Percentiles rank a stretch among this genome's conserved stretches.
phyloP scores from a whole-genome alignment of 345 rosid species.

The Dimocarpus longan region DNA sequence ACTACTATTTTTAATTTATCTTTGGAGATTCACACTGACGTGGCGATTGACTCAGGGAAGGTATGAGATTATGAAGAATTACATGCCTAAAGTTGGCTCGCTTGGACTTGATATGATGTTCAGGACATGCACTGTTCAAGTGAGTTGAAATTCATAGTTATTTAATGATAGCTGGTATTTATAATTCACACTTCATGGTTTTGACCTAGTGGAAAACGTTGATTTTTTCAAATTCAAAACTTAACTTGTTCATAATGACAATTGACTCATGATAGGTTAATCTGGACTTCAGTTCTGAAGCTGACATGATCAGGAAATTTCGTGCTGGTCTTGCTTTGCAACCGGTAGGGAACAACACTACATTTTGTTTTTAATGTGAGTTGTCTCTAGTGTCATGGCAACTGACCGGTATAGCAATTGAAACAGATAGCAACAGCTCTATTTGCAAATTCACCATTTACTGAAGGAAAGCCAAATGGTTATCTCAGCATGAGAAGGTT shows the following conservation, averaged over 20 bases:
- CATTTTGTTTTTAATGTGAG: conserved; percentile 20
- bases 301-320: conserved; percentile 96
- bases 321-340: conserved; percentile 97
- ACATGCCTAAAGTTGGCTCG: conserved; percentile 97
- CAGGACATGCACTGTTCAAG: conserved; percentile 99
- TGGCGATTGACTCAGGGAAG: conserved; percentile 73
- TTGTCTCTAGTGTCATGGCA: conserved; percentile 23
- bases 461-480: conserved; percentile 97
- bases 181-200: not conserved
- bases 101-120: conserved; percentile 99
- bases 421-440: conserved; percentile 97
- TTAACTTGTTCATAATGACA: conserved; percentile 1
- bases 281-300: conserved; percentile 93
- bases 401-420: conserved; percentile 34
- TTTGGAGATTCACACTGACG: conserved; percentile 24
- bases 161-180: conserved; percentile 7
- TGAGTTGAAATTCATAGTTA: conserved; percentile 36
- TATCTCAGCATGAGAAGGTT: conserved; percentile 99
- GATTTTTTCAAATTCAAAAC: not conserved
- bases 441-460: conserved; percentile 98
- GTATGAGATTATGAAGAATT: conserved; percentile 93
- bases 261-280: conserved; percentile 65
- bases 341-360: conserved; percentile 63
- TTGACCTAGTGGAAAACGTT: conserved; percentile 1
- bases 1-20: conserved; percentile 1